Evolutionary conservation across 495 filamentous ascomycete species (phyloP), one percentile per base, ranked within the genome.

Genomic region (Usnea hakonensis): DNA sequence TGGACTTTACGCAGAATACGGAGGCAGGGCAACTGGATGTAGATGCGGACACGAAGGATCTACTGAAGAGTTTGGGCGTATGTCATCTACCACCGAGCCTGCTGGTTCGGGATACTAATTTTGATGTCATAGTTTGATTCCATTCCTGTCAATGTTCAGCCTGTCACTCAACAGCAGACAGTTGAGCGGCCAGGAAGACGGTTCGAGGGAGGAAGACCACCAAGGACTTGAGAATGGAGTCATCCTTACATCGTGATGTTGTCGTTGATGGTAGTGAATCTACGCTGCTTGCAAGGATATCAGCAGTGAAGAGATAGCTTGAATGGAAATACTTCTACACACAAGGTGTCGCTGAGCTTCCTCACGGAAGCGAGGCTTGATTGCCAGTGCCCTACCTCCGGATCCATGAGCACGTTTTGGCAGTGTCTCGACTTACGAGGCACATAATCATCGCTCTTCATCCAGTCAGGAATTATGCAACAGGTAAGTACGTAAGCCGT

Each of bases 21-120:
- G 94, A 97, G 82, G 85, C 81, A 72, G 95, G 95, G 68, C 86
- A 89, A 75, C 83, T 98, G 73, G 95, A 98, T 68, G 89, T 98
- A 69, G 94, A 98, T 75, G 73, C 81, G 74, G 95, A 98, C 79
- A 98, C 94, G 73, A 96, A 97, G 86, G 94, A 97, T 75, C 80
- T 98, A 71, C 82, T 98, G 76, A 98, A 97, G 89, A 88, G 83
- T 85, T 82, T 98, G 70, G 94, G 94, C 76, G 93, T 97, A 92
- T 68, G 92, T 50, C 46, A 28, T 30, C 13, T 48, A 48, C 8
- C 6, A 14, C 90, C 68, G 21, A 46, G 33, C 26, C 35, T 30
- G n/a, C 43, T 43, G 17, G 19, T 55, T 13, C 35, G 6, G 43
- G 30, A 30, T 56, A 26, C 54, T 38, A n/a, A 57, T 54, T 48